These are phyloP conservation scores for Acacia concinna DNA, from an alignment of 331 rosid genomes.

Conservation along the genomic window DNA sequence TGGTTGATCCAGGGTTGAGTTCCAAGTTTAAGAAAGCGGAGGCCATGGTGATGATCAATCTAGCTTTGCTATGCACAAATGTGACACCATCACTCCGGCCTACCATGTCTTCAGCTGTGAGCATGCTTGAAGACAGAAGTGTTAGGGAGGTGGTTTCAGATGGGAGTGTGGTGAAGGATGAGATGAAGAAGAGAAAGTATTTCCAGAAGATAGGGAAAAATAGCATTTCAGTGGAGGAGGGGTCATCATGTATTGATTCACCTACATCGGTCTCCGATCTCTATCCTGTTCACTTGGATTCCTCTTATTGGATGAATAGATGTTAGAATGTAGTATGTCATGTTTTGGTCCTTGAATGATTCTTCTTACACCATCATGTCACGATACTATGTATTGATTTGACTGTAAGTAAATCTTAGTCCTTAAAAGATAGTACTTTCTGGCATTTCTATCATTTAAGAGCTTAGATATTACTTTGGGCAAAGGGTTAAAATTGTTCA, in stretches of 20 bases:
- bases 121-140: slow-evolving; percentile 59
- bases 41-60: slow-evolving; percentile 43
- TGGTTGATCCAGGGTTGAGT: slow-evolving; percentile 58
- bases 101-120: slow-evolving; percentile 56
- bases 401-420: background rate
- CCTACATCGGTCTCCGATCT: slow-evolving; percentile 34
- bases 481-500: no score
- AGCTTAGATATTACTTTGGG: no score
- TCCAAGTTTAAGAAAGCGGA: slow-evolving; percentile 36
- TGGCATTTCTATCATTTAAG: no score
- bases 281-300: slow-evolving; percentile 38
- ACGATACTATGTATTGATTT: background rate
- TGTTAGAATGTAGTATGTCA: background rate
- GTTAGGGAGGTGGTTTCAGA: slow-evolving; percentile 40
- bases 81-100: slow-evolving; percentile 47
- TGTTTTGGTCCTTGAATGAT: background rate
- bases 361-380: background rate
- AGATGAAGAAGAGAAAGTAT: slow-evolving; percentile 21
- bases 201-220: background rate
- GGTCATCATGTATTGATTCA: slow-evolving; percentile 27
- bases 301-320: slow-evolving; percentile 31
- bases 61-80: slow-evolving; percentile 54
- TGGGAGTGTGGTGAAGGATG: slow-evolving; percentile 26
- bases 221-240: slow-evolving; percentile 22
- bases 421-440: no score